Conservation (phyloP, 306 rosid genomes). For the Sindora glabra region DNA sequence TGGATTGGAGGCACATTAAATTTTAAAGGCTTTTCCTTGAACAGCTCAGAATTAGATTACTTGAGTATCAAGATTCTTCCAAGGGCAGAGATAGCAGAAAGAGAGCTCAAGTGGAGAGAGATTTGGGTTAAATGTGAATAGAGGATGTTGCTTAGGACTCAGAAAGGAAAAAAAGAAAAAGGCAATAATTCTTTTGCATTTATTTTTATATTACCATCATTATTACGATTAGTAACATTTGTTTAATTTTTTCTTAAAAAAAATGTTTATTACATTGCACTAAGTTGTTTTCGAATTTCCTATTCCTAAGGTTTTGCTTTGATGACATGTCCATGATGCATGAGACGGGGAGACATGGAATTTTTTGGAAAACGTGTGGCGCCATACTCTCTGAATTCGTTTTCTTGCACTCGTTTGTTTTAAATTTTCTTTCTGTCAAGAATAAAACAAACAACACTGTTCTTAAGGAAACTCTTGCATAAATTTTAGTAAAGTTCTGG, state of each 20-base stretch:
- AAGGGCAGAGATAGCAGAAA: slow-evolving; percentile 1
- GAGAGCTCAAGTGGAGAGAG: slow-evolving; percentile 8
- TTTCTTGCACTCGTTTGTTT: background rate
- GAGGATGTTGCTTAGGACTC: slow-evolving; percentile 19
- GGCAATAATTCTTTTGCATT: slow-evolving; percentile 45
- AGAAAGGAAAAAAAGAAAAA: background rate
- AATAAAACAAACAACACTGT: background rate
- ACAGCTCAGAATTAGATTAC: slow-evolving; percentile 14
- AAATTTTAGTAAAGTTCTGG: background rate
- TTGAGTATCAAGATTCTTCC: slow-evolving; percentile 12
- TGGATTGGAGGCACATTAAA: slow-evolving; percentile 52
- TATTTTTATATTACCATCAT: slow-evolving; percentile 37
- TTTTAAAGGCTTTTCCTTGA: background rate
- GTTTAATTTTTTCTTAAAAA: too few species aligned
- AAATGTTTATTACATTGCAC: slow-evolving; percentile 29
- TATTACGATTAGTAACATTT: too few species aligned
- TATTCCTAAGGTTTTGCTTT: too few species aligned
- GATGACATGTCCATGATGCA: too few species aligned
- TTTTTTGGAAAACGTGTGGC: background rate
- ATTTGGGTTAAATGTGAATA: slow-evolving; percentile 14
- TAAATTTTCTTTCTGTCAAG: too few species aligned
- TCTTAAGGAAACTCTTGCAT: background rate
- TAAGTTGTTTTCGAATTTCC: background rate
- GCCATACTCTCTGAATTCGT: background rate
- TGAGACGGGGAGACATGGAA: too few species aligned